Base-by-base conservation (phyloP, 2,329 filamentous ascomycete species). In the Lecanicillium sp. region DNA sequence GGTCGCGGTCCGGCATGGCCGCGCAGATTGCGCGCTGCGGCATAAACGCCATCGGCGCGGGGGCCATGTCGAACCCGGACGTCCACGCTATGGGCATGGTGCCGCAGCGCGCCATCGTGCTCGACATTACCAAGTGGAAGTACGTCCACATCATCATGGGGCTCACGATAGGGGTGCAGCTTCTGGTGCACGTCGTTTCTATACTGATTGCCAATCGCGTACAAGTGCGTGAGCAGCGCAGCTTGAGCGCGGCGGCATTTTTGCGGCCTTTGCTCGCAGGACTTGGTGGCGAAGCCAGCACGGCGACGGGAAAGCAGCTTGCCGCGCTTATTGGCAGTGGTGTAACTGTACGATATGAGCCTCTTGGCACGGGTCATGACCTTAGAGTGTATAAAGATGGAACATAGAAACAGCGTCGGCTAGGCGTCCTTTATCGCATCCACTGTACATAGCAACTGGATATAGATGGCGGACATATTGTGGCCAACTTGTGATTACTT, bases 1-100 rank as follows among this genome's bases (percentile, higher is more conserved):
- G 72, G 2, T 52, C 55, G 20, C 33, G 37, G 0, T 24, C 56
- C 0, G 47, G 44, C 0, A 69, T 78, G 58, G 72, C 64, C 3
- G 56, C 55, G 8, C 44, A 60, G 5, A 59, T 72, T 14, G 56
- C 65, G 1, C 52, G 60, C 1, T 74, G 67, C 44, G 57, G 65
- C 3, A 56, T 65, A 0, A 68, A 67, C 2, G 63, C 67, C 6
- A 51, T 70, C 1, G 63, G 60, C 35, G 54, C 62, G 15, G 59
- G 60, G 3, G 63, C 66, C 0, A 56, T 63, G 49, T 57, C 42
- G 29, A 66, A 67, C 52, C 24, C 51, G 2, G 45, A 52, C 20
- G 17, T 67, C 14, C 29, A 51, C 3, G 51, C 59, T 1, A 47
- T 51, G 0, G 67, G 67, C 3, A 47, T 57, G 19, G 52, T 58